Conservation (phyloP, 2,329 filamentous ascomycete genomes). For the Penicillium sp. region DNA sequence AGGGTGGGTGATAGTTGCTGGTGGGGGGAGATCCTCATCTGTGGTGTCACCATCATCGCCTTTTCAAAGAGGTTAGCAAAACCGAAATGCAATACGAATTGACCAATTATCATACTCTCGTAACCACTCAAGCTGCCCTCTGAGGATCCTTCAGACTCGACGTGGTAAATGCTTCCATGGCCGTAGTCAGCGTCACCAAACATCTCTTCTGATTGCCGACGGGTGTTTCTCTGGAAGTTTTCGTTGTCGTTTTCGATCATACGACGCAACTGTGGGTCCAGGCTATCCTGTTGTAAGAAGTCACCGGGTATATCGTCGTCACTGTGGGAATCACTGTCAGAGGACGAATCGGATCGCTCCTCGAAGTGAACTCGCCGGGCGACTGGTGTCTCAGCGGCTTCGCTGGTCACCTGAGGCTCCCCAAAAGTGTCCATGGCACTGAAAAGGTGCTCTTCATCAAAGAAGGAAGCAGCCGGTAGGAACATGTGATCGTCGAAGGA, state of each 20-base stretch:
- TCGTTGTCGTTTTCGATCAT: constrained; percentile 68
- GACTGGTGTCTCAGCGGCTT: constrained; percentile 45
- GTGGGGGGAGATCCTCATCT: constrained; percentile 56
- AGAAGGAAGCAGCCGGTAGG: constrained; percentile 43
- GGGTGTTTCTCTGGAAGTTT: constrained; percentile 25
- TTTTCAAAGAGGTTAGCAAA: constrained; percentile 49
- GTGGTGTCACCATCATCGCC: constrained; percentile 62
- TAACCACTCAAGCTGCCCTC: constrained; percentile 53
- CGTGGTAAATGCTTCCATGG: constrained; percentile 44
- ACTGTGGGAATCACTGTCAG: constrained; percentile 56
- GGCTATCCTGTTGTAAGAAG: constrained; percentile 71
- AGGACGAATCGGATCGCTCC: constrained; percentile 59
- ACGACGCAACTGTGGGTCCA: constrained; percentile 70
- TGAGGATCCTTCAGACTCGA: constrained; percentile 44
- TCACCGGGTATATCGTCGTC: constrained; percentile 72
- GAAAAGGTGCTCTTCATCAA: constrained; percentile 46
- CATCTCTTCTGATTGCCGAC: constrained; percentile 40
- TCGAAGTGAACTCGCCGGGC: constrained; percentile 71
- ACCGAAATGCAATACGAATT: constrained; percentile 25
- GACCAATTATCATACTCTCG: constrained; percentile 53
- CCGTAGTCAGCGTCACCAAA: constrained; percentile 42
- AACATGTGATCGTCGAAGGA: constrained; percentile 45
- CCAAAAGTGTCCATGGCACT: constrained; percentile 41
- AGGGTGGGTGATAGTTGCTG: constrained; percentile 49
- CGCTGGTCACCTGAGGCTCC: constrained; percentile 38